Percentiles rank a stretch among this genome's conserved stretches.
Evolutionary conservation across 2,329 filamentous ascomycete species (phyloP).

Genomic region (Parastagonospora avenae): DNA sequence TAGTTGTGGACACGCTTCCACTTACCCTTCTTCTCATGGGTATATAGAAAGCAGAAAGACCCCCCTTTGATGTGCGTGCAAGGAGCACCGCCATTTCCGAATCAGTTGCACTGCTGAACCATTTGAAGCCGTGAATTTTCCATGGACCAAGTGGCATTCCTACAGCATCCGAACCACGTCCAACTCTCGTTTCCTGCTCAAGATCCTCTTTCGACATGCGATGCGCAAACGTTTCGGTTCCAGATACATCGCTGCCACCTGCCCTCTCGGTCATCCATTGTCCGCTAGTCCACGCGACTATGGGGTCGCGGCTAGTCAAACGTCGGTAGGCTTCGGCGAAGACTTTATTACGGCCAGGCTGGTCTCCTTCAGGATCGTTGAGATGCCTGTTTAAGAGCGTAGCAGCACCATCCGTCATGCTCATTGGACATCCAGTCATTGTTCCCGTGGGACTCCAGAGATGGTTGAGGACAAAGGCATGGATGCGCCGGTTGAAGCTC

Average conservation of each 20-base stretch:
- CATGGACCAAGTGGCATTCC: slow-evolving; percentile 60
- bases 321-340: slow-evolving; percentile 60
- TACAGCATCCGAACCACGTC: slow-evolving; percentile 32
- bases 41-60: slow-evolving; percentile 67
- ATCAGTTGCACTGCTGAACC: slow-evolving; percentile 72
- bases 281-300: slow-evolving; percentile 69
- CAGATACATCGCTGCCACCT: slow-evolving; percentile 71
- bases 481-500: slow-evolving; percentile 59
- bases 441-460: slow-evolving; percentile 66
- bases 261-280: slow-evolving; percentile 80
- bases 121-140: slow-evolving; percentile 71
- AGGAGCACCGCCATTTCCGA: slow-evolving; percentile 68
- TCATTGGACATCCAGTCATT: slow-evolving; percentile 67
- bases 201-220: slow-evolving; percentile 27
- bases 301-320: slow-evolving; percentile 59
- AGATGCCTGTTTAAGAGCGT: slow-evolving; percentile 28
- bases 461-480: slow-evolving; percentile 65
- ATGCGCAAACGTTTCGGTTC: slow-evolving; percentile 67
- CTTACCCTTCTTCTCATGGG: slow-evolving; percentile 59
- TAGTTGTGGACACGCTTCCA: slow-evolving; percentile 3
- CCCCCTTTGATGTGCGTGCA: slow-evolving; percentile 60
- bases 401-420: slow-evolving; percentile 68
- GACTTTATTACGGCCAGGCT: slow-evolving; percentile 46
- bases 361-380: slow-evolving; percentile 27
- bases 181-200: slow-evolving; percentile 26